These are phyloP conservation scores for Ambrosia artemisiifolia DNA, from an alignment of 129 eudicot species.

Conservation along the genomic window DNA sequence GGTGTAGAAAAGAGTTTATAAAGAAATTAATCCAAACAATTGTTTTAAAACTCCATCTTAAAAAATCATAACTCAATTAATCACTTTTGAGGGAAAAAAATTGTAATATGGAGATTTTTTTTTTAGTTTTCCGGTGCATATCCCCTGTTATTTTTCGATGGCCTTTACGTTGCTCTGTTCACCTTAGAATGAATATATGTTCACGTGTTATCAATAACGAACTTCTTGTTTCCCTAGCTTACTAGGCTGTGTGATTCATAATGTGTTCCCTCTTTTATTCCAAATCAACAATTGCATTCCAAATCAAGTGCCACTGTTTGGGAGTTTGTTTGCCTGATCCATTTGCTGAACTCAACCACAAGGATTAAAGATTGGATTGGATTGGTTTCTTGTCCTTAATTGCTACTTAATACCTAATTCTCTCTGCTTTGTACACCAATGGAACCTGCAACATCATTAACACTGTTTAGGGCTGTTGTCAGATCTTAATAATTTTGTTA, in stretches of 20 bases:
- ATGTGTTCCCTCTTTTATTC: not conserved
- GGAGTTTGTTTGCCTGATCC: slow-evolving; percentile 16
- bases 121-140: no score
- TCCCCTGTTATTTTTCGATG: no score
- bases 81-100: no score
- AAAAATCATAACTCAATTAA: no score
- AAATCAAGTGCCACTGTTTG: not conserved
- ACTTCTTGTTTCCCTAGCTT: not conserved
- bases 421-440: slow-evolving; percentile 38
- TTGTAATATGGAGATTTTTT: no score
- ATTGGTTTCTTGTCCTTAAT: slow-evolving; percentile 18
- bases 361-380: slow-evolving; percentile 31
- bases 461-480: slow-evolving; percentile 51
- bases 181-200: no score
- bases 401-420: slow-evolving; percentile 45
- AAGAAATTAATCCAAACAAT: no score
- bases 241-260: not conserved
- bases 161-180: no score
- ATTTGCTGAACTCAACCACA: slow-evolving; percentile 33
- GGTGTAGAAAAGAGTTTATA: no score
- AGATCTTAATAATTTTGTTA: slow-evolving; percentile 34
- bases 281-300: not conserved
- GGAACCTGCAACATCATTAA: slow-evolving; percentile 8
- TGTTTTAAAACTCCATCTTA: no score
- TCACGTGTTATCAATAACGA: not conserved